These are phyloP conservation scores for Neurospora sp. DNA, from an alignment of 495 filamentous ascomycete genomes.

Conservation along the genomic window DNA sequence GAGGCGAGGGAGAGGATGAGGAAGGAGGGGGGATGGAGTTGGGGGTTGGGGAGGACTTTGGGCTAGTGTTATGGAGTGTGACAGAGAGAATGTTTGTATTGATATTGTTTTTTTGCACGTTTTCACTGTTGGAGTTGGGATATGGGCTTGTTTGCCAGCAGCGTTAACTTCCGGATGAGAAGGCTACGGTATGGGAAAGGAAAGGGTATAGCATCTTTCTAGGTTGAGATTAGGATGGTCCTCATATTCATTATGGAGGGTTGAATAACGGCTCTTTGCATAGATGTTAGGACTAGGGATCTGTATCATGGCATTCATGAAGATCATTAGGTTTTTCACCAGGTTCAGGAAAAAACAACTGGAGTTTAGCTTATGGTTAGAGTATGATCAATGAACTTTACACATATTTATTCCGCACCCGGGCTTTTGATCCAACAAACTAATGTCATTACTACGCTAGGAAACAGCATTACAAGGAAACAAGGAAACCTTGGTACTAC, in stretches of 20 bases:
- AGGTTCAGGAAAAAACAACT: not conserved
- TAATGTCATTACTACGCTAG: not conserved
- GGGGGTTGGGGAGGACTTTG: constrained; percentile 31
- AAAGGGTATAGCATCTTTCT: not conserved
- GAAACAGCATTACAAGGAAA: not conserved
- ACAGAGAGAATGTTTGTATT: not conserved
- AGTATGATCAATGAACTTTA: not conserved
- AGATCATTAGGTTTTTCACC: not conserved
- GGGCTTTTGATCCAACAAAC: too few species aligned
- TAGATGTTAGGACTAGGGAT: not conserved
- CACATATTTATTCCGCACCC: not conserved
- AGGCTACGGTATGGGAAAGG: not conserved
- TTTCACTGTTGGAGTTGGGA: not conserved
- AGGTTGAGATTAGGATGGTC: not conserved
- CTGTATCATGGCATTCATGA: not conserved
- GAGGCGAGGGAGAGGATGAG: constrained; percentile 72
- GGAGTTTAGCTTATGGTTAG: not conserved
- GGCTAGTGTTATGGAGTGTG: not conserved
- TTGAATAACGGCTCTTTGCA: not conserved
- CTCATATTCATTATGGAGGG: not conserved
- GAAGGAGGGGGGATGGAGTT: constrained; percentile 80
- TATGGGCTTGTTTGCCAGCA: not conserved
- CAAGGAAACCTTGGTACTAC: too few species aligned
- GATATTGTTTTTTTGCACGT: not conserved
- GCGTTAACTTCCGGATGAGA: not conserved